Conservation (phyloP, 164 flowering plant species). For the Tinospora cordifolia region DNA sequence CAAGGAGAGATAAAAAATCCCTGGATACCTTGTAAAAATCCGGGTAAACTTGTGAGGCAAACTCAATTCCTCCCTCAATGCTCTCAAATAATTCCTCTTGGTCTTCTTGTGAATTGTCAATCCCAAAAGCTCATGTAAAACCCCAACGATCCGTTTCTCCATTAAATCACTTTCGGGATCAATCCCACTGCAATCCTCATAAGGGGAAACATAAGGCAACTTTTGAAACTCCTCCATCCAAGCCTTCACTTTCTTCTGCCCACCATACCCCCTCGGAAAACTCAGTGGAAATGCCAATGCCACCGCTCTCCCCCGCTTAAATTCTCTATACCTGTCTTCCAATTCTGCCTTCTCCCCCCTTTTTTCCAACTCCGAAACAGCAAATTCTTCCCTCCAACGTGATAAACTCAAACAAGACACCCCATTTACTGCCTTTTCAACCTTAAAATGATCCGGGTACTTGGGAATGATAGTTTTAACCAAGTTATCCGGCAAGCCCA, state of each 20-base stretch:
- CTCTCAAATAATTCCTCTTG: slow-evolving; percentile 81
- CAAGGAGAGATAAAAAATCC: slow-evolving; percentile 86
- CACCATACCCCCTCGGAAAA: slow-evolving; percentile 87
- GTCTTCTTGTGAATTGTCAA: slow-evolving; percentile 89
- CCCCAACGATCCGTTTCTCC: slow-evolving; percentile 95
- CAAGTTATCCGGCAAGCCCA: slow-evolving; percentile 75
- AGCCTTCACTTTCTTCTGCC: slow-evolving; percentile 70
- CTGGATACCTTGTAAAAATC: slow-evolving; percentile 88
- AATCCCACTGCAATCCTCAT: slow-evolving; percentile 62
- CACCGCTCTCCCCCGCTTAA: slow-evolving; percentile 48
- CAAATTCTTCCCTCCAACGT: slow-evolving; percentile 59
- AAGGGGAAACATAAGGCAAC: slow-evolving; percentile 87
- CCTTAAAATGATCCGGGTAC: slow-evolving; percentile 50
- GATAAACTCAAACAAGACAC: slow-evolving; percentile 38
- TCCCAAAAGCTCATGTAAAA: slow-evolving; percentile 80
- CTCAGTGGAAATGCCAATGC: slow-evolving; percentile 67
- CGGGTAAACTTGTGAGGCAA: slow-evolving; percentile 86
- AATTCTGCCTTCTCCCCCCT: slow-evolving; percentile 35
- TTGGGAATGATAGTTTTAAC: slow-evolving; percentile 39
- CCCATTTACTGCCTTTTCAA: slow-evolving; percentile 54
- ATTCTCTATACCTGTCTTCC: slow-evolving; percentile 41
- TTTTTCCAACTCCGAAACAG: slow-evolving; percentile 69
- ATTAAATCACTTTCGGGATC: slow-evolving; percentile 83
- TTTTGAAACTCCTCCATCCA: slow-evolving; percentile 98
- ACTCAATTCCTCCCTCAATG: slow-evolving; percentile 73